phyloP scores from a whole-genome alignment of 306 rosid genomes.

The Rosa persica region DNA sequence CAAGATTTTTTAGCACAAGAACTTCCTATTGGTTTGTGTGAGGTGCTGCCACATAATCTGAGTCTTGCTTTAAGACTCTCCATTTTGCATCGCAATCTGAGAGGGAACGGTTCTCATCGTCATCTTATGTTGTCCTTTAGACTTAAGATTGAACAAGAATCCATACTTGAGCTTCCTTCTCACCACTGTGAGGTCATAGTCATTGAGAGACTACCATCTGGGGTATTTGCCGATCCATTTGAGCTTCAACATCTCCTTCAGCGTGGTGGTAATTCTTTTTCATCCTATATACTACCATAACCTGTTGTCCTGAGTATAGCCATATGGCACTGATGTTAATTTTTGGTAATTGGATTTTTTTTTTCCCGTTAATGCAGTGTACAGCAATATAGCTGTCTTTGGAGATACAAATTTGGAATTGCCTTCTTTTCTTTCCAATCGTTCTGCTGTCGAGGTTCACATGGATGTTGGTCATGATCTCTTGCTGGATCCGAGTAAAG shows the following conservation, averaged over 20 bases:
- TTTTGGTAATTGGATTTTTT: conserved; percentile 5
- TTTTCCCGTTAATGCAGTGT: conserved; percentile 39
- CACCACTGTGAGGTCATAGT: conserved; percentile 51
- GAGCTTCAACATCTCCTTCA: conserved; percentile 79
- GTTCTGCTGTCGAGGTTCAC: conserved; percentile 80
- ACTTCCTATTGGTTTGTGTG: conserved; percentile 43
- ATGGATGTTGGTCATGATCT: conserved; percentile 41
- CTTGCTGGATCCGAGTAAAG: conserved; percentile 26
- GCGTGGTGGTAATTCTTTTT: conserved; percentile 57
- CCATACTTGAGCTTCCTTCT: conserved; percentile 35
- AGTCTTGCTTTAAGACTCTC: conserved; percentile 38
- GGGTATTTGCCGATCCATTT: conserved; percentile 83
- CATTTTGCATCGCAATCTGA: conserved; percentile 43
- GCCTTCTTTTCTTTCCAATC: conserved; percentile 79
- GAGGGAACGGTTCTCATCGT: conserved; percentile 83
- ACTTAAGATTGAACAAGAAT: conserved; percentile 31
- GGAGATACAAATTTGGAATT: conserved; percentile 87
- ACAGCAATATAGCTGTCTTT: conserved; percentile 59
- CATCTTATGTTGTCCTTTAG: conserved; percentile 50
- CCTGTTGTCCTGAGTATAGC: conserved; percentile 1
- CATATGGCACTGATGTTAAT: conserved; percentile 17
- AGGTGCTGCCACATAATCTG: conserved; percentile 37
- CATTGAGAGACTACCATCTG: conserved; percentile 72
- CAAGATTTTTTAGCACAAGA: conserved; percentile 53
- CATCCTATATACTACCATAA: background rate